A percentile compares a stretch with the other conserved stretches of the same genome.
Evolutionary conservation across 345 rosid genomes (phyloP).

Genomic region (Moricandia arvensis): DNA sequence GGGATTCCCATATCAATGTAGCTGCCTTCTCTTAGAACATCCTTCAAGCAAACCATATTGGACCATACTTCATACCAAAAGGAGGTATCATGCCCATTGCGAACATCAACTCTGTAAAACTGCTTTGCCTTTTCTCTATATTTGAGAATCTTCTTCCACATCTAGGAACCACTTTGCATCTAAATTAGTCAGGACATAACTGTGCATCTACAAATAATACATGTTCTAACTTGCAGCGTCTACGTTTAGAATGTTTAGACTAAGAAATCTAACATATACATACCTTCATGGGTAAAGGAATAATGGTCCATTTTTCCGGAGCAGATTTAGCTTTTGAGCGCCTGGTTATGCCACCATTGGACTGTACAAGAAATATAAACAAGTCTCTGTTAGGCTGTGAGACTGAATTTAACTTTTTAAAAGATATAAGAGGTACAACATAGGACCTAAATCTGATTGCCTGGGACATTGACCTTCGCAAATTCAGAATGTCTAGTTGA

Average conservation of each 20-base stretch:
- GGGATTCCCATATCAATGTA: too few species aligned
- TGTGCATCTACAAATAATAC: not conserved
- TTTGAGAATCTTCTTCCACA: too few species aligned
- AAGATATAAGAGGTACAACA: not conserved
- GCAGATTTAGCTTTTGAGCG: constrained; percentile 81
- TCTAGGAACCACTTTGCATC: too few species aligned
- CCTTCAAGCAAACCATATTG: too few species aligned
- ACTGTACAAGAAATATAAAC: constrained; percentile 38
- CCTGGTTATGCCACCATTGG: constrained; percentile 71
- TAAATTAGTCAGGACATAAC: constrained; percentile 3
- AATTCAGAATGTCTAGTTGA: constrained; percentile 71
- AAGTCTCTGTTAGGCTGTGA: constrained; percentile 15
- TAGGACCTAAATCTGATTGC: constrained; percentile 62
- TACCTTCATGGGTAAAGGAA: constrained; percentile 82
- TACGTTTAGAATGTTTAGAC: not conserved
- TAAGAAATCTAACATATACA: constrained; percentile 16
- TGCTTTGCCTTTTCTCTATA: too few species aligned
- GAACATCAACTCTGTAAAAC: too few species aligned
- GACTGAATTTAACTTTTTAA: not conserved
- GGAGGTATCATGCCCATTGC: too few species aligned
- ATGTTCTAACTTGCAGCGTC: constrained; percentile 1
- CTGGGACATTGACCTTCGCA: constrained; percentile 70
- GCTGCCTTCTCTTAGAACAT: too few species aligned
- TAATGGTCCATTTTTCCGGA: constrained; percentile 82
- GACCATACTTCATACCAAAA: too few species aligned